phyloP scores from a whole-genome alignment of 768 basidiomycete genomes.

The Tephrocybe sp. region DNA sequence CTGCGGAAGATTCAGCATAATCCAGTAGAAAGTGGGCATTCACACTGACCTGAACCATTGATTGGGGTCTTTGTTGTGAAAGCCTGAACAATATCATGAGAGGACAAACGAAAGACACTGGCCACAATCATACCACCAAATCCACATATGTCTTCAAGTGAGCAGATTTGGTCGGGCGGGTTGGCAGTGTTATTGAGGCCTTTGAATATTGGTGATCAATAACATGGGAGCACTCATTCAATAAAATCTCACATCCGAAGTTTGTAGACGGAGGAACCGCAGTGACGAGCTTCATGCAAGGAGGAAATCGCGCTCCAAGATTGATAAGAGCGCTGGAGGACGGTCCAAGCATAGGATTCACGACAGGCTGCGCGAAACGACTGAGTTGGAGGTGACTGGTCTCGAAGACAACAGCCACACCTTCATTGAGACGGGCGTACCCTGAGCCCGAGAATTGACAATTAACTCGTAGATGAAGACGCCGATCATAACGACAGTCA shows the following conservation, averaged over 20 bases:
- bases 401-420: constrained; percentile 31
- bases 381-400: background rate
- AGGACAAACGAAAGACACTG: constrained; percentile 26
- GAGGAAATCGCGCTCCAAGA: constrained; percentile 89
- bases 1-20: too few relatives aligned
- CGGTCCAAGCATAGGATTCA: constrained; percentile 93
- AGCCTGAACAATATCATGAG: constrained; percentile 28
- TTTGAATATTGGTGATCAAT: constrained; percentile 24
- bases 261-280: constrained; percentile 52
- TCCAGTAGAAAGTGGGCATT: too few relatives aligned
- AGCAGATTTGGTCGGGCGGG: constrained; percentile 67
- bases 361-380: constrained; percentile 52
- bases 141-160: constrained; percentile 82
- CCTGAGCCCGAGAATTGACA: constrained; percentile 72
- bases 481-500: constrained; percentile 67
- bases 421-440: constrained; percentile 84
- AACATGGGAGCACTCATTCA: background rate
- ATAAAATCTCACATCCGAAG: constrained; percentile 53
- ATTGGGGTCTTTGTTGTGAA: constrained; percentile 40
- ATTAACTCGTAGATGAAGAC: constrained; percentile 87
- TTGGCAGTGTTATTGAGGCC: constrained; percentile 86
- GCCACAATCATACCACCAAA: constrained; percentile 62
- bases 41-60: constrained; percentile 46
- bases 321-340: constrained; percentile 81
- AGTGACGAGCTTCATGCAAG: constrained; percentile 81